These are phyloP conservation scores for Aspergillus felis DNA, from an alignment of 2,329 filamentous ascomycete genomes.

Conservation along the genomic window DNA sequence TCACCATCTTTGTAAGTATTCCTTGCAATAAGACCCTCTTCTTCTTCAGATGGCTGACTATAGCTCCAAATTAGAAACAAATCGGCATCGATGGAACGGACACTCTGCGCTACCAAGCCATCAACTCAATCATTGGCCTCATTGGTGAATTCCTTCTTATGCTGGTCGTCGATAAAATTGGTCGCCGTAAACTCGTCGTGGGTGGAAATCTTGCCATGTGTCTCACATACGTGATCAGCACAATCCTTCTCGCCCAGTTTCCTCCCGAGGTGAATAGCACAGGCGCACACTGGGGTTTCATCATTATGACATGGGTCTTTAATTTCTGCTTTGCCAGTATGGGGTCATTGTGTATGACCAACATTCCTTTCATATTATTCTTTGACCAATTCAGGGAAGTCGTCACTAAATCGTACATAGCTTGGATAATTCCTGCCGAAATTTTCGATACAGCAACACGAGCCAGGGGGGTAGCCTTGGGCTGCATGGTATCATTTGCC, in stretches of 20 bases:
- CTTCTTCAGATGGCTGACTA: constrained; percentile 57
- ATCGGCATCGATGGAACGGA: constrained; percentile 64
- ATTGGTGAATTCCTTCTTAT: constrained; percentile 67
- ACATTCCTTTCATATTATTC: constrained; percentile 40
- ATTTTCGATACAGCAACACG: constrained; percentile 75
- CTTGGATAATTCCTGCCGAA: constrained; percentile 59
- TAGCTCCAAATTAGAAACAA: constrained; percentile 59
- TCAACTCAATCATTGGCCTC: constrained; percentile 67
- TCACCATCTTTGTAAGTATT: constrained; percentile 16
- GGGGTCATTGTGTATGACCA: constrained; percentile 56
- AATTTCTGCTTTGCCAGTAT: constrained; percentile 63
- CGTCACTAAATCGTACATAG: too few relatives aligned
- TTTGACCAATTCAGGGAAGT: too few relatives aligned
- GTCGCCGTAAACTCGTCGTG: constrained; percentile 70
- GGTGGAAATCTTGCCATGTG: constrained; percentile 69
- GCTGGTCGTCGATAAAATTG: constrained; percentile 61
- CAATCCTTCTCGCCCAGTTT: constrained; percentile 54
- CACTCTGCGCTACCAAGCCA: constrained; percentile 71
- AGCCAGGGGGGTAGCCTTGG: constrained; percentile 69
- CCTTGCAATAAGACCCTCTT: not conserved
- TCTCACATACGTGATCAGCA: constrained; percentile 67
- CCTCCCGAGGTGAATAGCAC: constrained; percentile 51
- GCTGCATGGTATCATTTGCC: constrained; percentile 68
- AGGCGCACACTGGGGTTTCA: constrained; percentile 54
- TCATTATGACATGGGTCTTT: constrained; percentile 72